Base-by-base conservation (phyloP, 225 moss, liverwort and hornwort species). In the Polytrichum formosum region DNA sequence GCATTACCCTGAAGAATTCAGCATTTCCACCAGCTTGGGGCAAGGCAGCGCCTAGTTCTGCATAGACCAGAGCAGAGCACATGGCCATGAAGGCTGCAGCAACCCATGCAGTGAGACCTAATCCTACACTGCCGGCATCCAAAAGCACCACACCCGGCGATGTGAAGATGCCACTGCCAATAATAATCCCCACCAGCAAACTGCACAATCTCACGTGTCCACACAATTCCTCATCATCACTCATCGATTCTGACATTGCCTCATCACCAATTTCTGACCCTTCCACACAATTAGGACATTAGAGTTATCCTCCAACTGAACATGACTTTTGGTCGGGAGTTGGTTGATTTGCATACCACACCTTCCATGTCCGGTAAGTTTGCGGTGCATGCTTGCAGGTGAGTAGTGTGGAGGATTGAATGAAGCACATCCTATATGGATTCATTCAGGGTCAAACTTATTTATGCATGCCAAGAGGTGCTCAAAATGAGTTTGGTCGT, bases 91-190 rank as follows among this genome's bases (percentile, higher is more conserved):
- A 74, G 30, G 80, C 88, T 27, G 86, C 95, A 77, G 71, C 77
- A 20, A 90, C 65, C 95, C 95, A 96, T 31, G 82, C 80, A 22
- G 75, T 29, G 13, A 93, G 81, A 30, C 86, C 88, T 62, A 88
- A 82, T 66, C 95, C 95, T 31, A 96, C 90, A 74, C 93, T 93
- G 73, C 93, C 93, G 18, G 95, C 78, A 68, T 85, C 79, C 23
- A 70, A 77, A 58, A 96, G 76, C 74, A 96, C 93, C 55, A 90
- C 82, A 54, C 95, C 95, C 1, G 91, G 90, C 55, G 93, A 90
- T 63, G 93, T 85, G 68, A 93, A 91, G 70, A 96, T 93, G 28
- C 93, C 95, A 72, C 93, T 96, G 35, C 95, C 95, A 5, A 96
- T 67, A 16, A 90, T 69, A 6, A 87, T 75, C 61, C 95, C 91